Percentiles rank a stretch among this genome's conserved stretches.
These are phyloP conservation scores for Fusarium sacchari DNA, from an alignment of 2,329 filamentous ascomycete genomes.

Conservation along the genomic window DNA sequence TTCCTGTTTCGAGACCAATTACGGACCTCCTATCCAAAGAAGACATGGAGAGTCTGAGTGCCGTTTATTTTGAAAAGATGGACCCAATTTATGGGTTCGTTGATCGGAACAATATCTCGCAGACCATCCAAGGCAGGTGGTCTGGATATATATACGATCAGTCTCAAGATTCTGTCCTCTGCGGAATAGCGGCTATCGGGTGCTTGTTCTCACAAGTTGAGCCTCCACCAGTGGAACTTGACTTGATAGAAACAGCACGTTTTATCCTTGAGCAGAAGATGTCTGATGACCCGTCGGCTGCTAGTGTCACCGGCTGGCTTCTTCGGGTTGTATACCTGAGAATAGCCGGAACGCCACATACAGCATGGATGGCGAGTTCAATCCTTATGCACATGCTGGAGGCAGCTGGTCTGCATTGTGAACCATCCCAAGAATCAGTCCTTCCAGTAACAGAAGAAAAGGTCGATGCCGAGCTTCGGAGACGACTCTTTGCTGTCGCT, in stretches of 20 bases:
- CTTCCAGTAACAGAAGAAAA: slow-evolving; percentile 40
- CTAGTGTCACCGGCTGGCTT: slow-evolving; percentile 61
- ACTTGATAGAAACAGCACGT: slow-evolving; percentile 58
- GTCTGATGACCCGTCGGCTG: slow-evolving; percentile 47
- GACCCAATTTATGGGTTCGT: slow-evolving; percentile 64
- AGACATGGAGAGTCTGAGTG: slow-evolving; percentile 57
- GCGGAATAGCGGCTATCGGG: slow-evolving; percentile 65
- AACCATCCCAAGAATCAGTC: slow-evolving; percentile 44
- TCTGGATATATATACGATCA: slow-evolving; percentile 31
- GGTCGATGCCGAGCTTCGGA: slow-evolving; percentile 51
- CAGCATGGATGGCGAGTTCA: slow-evolving; percentile 67
- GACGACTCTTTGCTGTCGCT: slow-evolving; percentile 60
- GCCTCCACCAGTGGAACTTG: slow-evolving; percentile 54
- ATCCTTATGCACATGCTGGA: slow-evolving; percentile 68
- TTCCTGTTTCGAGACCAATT: slow-evolving; percentile 49
- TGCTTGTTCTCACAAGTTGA: slow-evolving; percentile 60
- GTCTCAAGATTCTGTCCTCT: slow-evolving; percentile 54
- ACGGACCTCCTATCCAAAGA: slow-evolving; percentile 58
- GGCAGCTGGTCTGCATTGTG: slow-evolving; percentile 59
- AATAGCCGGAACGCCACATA: slow-evolving; percentile 62
- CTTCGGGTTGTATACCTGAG: slow-evolving; percentile 64
- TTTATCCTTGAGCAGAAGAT: slow-evolving; percentile 55
- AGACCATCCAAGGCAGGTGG: slow-evolving; percentile 49
- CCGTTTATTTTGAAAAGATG: slow-evolving; percentile 63
- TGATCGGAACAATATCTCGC: slow-evolving; percentile 45